Conservation (phyloP, 2,329 filamentous ascomycete genomes). For the Sodiomyces alkalinus region DNA sequence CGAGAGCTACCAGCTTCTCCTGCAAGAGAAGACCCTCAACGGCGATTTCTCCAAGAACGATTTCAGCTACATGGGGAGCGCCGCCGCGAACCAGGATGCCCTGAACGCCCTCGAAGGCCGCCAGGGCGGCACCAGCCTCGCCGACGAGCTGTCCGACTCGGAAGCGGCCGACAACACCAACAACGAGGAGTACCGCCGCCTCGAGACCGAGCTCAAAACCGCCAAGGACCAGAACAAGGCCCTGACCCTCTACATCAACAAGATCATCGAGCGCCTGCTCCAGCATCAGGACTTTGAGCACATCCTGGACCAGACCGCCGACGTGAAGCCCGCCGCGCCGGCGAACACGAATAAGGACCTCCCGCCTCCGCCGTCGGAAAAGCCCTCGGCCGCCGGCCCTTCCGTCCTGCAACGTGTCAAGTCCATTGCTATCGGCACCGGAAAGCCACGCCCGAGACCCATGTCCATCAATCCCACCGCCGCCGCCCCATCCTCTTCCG, state of each 20-base stretch:
- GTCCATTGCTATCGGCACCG: conserved; percentile 35
- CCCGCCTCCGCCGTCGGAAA: conserved; percentile 51
- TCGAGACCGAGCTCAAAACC: conserved; percentile 65
- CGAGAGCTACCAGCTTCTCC: conserved; percentile 88
- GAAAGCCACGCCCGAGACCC: conserved; percentile 34
- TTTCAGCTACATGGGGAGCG: conserved; percentile 50
- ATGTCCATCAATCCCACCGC: conserved; percentile 38
- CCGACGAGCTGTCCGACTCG: conserved; percentile 72
- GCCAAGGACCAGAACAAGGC: conserved; percentile 94
- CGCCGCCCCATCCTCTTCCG: conserved; percentile 19
- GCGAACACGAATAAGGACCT: conserved; percentile 68
- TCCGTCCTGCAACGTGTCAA: conserved; percentile 47
- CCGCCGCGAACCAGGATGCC: conserved; percentile 42
- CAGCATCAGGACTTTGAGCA: conserved; percentile 92
- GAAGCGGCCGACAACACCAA: conserved; percentile 49
- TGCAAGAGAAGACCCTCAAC: conserved; percentile 89
- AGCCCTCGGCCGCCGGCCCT: conserved; percentile 24
- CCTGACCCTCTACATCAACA: conserved; percentile 94
- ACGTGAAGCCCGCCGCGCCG: conserved; percentile 13
- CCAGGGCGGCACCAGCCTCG: conserved; percentile 43
- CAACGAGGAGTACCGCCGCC: conserved; percentile 43
- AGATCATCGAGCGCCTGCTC: conserved; percentile 89
- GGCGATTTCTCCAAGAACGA: conserved; percentile 78
- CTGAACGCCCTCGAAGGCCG: conserved; percentile 48
- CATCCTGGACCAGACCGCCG: conserved; percentile 67